Percentiles rank a stretch among this genome's conserved stretches.
These are phyloP conservation scores for Camellia sinensis DNA, from an alignment of 148 eudicot genomes.

Conservation along the genomic window DNA sequence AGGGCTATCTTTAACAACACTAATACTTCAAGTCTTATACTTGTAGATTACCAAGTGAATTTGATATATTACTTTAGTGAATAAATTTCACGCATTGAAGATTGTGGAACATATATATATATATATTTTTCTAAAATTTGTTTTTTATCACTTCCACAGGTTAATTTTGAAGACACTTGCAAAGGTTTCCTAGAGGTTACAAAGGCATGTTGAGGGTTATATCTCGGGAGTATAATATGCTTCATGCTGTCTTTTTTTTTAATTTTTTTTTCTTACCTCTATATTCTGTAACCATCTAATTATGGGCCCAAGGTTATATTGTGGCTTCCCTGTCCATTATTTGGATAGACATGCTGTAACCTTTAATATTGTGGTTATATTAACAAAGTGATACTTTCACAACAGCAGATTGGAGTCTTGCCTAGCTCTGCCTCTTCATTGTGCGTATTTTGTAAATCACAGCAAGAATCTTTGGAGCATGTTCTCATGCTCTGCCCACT, in stretches of 20 bases:
- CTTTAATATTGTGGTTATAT: no score
- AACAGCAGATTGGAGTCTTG: no score
- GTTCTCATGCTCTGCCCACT: no score
- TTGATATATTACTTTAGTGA: not conserved
- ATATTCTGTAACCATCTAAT: not conserved
- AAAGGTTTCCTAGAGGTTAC: constrained; percentile 97
- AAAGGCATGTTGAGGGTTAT: constrained; percentile 47
- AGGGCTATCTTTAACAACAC: not conserved
- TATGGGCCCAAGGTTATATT: not conserved
- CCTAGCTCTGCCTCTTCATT: no score
- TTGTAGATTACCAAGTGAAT: not conserved
- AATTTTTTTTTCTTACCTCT: not conserved
- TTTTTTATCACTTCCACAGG: constrained; percentile 38
- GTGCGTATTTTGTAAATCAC: no score
- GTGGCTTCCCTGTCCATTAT: not conserved
- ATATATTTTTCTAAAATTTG: constrained; percentile 4
- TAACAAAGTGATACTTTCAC: no score
- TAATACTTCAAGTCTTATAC: not conserved
- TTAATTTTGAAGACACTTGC: constrained; percentile 99
- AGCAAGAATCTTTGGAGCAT: no score
- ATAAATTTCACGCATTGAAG: not conserved
- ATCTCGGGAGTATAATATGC: not conserved
- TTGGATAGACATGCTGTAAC: not conserved
- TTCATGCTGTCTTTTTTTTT: not conserved
- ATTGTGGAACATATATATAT: not conserved